Base-by-base conservation (phyloP, 371 early-diverging fungal genomes). In the Rhizopus sp. region DNA sequence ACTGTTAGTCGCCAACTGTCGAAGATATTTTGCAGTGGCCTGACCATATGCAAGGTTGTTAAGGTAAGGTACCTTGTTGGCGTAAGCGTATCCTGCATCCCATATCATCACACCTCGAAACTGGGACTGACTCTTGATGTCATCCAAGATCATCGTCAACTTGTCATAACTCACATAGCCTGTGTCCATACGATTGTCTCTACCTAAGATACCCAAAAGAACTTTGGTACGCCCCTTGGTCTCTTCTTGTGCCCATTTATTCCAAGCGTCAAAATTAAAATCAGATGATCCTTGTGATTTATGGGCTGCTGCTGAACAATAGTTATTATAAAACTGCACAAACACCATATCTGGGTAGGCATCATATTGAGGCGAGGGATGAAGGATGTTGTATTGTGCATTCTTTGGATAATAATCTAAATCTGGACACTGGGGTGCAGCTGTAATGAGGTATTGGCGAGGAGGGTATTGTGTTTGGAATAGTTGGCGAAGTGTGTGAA, bases 301-400 rank as follows among this genome's bases (percentile, higher is more conserved):
- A 55, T 39, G 72, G 46, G 3, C 79, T 68, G 65, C 61, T 7
- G 64, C 75, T 10, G 71, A 59, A 46, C 89, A 89, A 39, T 73
- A 76, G 65, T 88, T 87, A 73, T 89, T 89, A 71, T 89, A 89
- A 55, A 89, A 89, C 64, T 89, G 89, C n/a, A 88, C 81, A 65
- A 70, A 85, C 3, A 88, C 80, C 67, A 83, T 64, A 61, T 89
- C 88, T 7, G 73, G 73, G 52, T 73, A 68, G 1, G 73, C 60
- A 17, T 73, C 63, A 33, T 73, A 67, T 60, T 64, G 50, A 6
- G 61, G 62, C 0, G 33, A 15, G 6, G 73, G 70, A 50, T 73
- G 59, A 33, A 87, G 64, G 0, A 82, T 73, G 9, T 65, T 69
- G 44, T 69, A 69, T n/a, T 76, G 55, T 12, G 81, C 78, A 48